Evolutionary conservation across 352 stramenopile genomes (phyloP).

Genomic region (Pythium folliculosum): DNA sequence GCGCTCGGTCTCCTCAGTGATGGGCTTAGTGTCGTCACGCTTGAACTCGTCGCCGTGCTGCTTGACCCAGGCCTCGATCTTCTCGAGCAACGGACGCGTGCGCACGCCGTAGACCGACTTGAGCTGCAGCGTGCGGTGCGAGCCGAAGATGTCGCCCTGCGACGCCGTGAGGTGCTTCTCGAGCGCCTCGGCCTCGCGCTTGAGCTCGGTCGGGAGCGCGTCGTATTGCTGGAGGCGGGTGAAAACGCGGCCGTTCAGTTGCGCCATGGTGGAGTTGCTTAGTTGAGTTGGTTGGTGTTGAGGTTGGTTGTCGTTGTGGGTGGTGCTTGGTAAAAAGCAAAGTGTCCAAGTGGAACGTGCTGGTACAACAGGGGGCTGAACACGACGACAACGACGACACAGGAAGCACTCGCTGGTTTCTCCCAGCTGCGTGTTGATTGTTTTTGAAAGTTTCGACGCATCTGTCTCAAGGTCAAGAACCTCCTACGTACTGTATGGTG

Average conservation of each 20-base stretch:
- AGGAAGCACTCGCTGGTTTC: too few species aligned
- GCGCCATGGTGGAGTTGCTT: neutral
- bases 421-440: too few species aligned
- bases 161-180: neutral
- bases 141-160: constrained; percentile 1
- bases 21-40: neutral
- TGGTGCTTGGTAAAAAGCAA: too few species aligned
- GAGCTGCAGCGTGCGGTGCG: neutral
- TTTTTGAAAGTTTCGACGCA: too few species aligned
- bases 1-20: too few species aligned
- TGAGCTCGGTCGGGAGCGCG: constrained; percentile 4
- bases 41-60: constrained; percentile 6
- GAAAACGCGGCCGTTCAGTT: constrained; percentile 23
- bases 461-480: too few species aligned
- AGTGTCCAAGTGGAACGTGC: too few species aligned
- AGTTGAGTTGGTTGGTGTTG: too few species aligned
- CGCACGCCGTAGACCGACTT: constrained; percentile 1
- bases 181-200: constrained; percentile 9
- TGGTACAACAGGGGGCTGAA: too few species aligned
- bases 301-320: too few species aligned
- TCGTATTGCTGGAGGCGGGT: constrained; percentile 20
- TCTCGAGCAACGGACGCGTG: neutral
- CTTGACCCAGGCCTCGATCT: neutral
- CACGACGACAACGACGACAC: too few species aligned
- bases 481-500: too few species aligned